Conservation (phyloP, 805 yeast species). For the Pichia nanzhaoensis region DNA sequence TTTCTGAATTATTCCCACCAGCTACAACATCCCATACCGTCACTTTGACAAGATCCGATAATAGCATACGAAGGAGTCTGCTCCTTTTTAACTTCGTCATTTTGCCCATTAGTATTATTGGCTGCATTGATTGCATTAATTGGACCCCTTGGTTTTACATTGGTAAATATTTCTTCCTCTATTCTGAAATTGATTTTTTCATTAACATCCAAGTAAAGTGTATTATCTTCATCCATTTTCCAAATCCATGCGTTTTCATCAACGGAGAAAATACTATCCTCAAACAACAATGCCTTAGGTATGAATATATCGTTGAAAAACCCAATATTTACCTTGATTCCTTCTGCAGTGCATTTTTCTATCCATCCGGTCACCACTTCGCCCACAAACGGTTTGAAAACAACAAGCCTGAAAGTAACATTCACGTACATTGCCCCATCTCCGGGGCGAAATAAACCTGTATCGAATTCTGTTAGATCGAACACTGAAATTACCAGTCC, state of each 20-base stretch:
- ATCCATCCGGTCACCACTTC: conserved; percentile 93
- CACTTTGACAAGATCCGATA: conserved; percentile 86
- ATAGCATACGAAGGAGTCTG: conserved; percentile 76
- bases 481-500: conserved; percentile 83
- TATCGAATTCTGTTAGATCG: conserved; percentile 76
- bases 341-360: conserved; percentile 78
- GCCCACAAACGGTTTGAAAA: conserved; percentile 93
- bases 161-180: conserved; percentile 81
- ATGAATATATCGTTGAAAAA: conserved; percentile 90
- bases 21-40: conserved; percentile 92
- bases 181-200: conserved; percentile 89
- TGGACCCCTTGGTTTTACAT: conserved; percentile 74
- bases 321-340: conserved; percentile 76
- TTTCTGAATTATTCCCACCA: conserved; percentile 76
- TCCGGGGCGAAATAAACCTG: conserved; percentile 87
- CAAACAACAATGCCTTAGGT: conserved; percentile 78
- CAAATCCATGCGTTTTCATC: conserved; percentile 95
- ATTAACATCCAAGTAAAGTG: conserved; percentile 78
- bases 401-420: conserved; percentile 64
- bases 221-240: conserved; percentile 65
- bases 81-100: conserved; percentile 19
- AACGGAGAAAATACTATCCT: conserved; percentile 35
- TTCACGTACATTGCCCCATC: conserved; percentile 85
- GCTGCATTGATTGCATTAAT: conserved; percentile 19
- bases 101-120: conserved; percentile 28